These are phyloP conservation scores for Boletus subparvulus DNA, from an alignment of 768 basidiomycete genomes.

Conservation along the genomic window DNA sequence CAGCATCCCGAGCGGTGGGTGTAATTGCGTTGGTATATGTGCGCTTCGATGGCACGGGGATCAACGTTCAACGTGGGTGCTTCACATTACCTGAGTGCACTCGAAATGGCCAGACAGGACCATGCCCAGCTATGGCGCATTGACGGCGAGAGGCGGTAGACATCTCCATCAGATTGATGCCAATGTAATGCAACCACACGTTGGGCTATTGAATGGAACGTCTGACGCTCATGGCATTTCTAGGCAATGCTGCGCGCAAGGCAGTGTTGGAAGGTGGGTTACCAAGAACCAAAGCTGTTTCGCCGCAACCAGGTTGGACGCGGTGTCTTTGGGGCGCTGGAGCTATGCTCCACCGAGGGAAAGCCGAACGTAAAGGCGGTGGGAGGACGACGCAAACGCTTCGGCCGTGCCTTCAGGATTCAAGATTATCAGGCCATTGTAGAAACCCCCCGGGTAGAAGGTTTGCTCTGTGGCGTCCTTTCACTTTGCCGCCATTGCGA, in stretches of 20 bases:
- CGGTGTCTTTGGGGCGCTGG: background rate
- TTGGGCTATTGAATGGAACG: slow-evolving; percentile 5
- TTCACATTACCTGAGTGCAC: slow-evolving; percentile 19
- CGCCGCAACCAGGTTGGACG: slow-evolving; percentile 1
- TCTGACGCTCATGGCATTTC: slow-evolving; percentile 4
- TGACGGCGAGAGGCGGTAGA: slow-evolving; percentile 11
- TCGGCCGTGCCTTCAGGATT: background rate
- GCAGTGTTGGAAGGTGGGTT: slow-evolving; percentile 15
- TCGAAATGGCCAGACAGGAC: slow-evolving; percentile 12
- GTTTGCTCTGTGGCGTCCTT: background rate
- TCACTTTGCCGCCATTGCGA: background rate
- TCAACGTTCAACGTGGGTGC: slow-evolving; percentile 26
- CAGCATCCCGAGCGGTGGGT: slow-evolving; percentile 30
- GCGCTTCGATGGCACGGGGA: slow-evolving; percentile 26
- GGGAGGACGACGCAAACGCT: background rate
- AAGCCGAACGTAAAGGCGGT: slow-evolving; percentile 4
- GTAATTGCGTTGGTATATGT: slow-evolving; percentile 11
- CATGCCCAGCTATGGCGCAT: slow-evolving; percentile 11
- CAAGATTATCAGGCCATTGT: background rate
- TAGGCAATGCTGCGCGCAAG: background rate
- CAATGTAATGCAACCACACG: slow-evolving; percentile 1
- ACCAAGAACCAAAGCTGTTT: background rate
- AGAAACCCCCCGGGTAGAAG: background rate
- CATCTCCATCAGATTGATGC: slow-evolving; percentile 6
- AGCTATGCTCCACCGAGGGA: background rate